phyloP scores from a whole-genome alignment of 495 filamentous ascomycete species.

The Daldinia vernicosa region DNA sequence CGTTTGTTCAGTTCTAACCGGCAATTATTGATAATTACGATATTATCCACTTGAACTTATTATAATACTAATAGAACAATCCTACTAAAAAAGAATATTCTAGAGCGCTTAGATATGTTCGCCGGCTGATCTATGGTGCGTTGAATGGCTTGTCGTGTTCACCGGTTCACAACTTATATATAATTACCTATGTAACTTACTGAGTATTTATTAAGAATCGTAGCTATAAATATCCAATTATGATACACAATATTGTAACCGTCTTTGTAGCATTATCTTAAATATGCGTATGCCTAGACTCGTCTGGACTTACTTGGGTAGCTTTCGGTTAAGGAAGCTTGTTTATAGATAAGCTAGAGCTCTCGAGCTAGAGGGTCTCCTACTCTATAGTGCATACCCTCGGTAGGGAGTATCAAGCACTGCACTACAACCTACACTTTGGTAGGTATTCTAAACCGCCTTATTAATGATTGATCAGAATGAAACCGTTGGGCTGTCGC shows the following conservation, averaged over 20 bases:
- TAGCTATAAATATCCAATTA: background rate
- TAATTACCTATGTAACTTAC: background rate
- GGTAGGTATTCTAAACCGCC: constrained; percentile 11
- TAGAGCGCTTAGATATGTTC: background rate
- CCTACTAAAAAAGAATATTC: background rate
- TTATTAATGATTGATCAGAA: constrained; percentile 19
- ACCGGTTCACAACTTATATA: background rate
- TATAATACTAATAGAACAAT: constrained; percentile 11
- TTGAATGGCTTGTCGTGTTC: background rate
- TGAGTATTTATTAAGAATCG: no score
- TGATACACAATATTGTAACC: background rate
- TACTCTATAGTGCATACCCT: background rate
- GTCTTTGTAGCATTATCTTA: background rate
- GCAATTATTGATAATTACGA: constrained; percentile 4
- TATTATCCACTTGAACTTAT: constrained; percentile 1
- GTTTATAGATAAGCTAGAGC: constrained; percentile 2
- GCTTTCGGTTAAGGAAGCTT: background rate
- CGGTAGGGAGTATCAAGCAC: no score
- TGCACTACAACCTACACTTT: background rate
- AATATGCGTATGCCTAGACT: background rate
- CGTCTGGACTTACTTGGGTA: constrained; percentile 7
- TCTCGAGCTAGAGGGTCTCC: background rate
- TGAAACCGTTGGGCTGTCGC: constrained; percentile 4
- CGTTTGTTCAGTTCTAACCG: constrained; percentile 7
- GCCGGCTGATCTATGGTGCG: background rate